Base-by-base conservation (phyloP, 495 filamentous ascomycete genomes). In the Neurospora sp. region DNA sequence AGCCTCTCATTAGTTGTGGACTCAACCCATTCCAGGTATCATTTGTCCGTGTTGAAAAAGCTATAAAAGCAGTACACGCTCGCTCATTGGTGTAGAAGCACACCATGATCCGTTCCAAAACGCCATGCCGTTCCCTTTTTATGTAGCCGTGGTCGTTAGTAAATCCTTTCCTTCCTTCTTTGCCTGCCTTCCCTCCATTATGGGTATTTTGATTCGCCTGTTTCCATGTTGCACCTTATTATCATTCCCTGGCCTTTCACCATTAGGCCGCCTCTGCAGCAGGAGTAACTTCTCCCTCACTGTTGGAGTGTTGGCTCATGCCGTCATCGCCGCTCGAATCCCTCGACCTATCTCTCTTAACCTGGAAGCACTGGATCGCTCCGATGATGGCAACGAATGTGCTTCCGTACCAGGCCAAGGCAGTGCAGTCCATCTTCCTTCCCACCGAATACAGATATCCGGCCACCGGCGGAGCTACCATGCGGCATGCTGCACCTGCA, bases 401-500 rank as follows among this genome's bases (percentile, higher is more conserved):
- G 77, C 91, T 93, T 9, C 85, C 91, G 85, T 92, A 94, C 93
- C 93, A 96, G 4, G 93, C 89, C 39, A 96, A 77, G 9, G 90
- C 91, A 3, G 92, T 94, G 75, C 91, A 93, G 39, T 90, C 87
- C 39, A 91, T 84, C 60, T 86, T 83, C 69, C 87, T 86, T 9
- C 92, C 92, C 60, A 91, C 76, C 5, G 91, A 89, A 78, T 95
- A 96, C 3, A 95, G 80, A 74, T 89, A 89, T 0, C 93, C 93
- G 2, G 93, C 91, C 35, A 96, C 82, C 0, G 93, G 93, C 70
- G 92, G 91, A 0, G 93, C 90, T 37, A 94, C 79, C 73, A 92
- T 95, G 42, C 93, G 89, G 76, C 90, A 91, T 10, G 90, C 91
- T 0, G 92, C 93, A 5, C 92, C 92, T 5, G 91, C 92, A 42